Evolutionary conservation across 805 yeast genomes (phyloP), one percentile per base, ranked within the genome.

Genomic region (Phaffomyces thermotolerans): DNA sequence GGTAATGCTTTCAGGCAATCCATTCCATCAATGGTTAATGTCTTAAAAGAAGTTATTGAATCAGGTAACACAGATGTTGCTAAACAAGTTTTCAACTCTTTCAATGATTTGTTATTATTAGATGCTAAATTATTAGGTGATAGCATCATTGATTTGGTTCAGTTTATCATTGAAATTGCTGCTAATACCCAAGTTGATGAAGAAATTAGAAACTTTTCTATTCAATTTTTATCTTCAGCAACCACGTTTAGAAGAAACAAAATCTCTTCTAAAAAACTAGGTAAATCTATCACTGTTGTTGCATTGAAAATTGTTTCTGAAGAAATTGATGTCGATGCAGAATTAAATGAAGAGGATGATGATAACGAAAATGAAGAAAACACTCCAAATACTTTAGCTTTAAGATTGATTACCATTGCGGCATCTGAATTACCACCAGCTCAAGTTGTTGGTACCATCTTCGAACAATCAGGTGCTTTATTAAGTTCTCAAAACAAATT

Each of bases 341-440:
- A 84, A 60, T 72, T 84, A 51, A 78, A 79, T 50, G 81, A 77
- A 47, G 91, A 84, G 57, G 90, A 84, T 50, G 96, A 86, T 60
- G 95, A 89, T 56, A 91, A 86, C 53, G 96, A 89, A 64, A 89
- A 87, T 59, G 96, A 89, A 67, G 98, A 91, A 66, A 84, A 79
- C 57, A 75, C 81, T 43, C 95, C 96, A 44, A 66, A 80, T 36
- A 64, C 83, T 40, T 73, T 88, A 52, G 95, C 95, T 14, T 73
- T 89, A 55, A 78, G 95, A 67, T 69, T 91, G 46, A 64, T 93
- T 42, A 84, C 87, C 42, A 76, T 78, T 58, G 78, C 91, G 52
- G 78, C 98, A 15, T 70, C 81, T 37, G 89, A 83, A 58, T 72
- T 93, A 57, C 96, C 99, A 42, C 96, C 98, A 40, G 77, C 88